Evolutionary conservation across 2,329 filamentous ascomycete genomes (phyloP).

Genomic region (Stagonosporopsis chrysanthemi): DNA sequence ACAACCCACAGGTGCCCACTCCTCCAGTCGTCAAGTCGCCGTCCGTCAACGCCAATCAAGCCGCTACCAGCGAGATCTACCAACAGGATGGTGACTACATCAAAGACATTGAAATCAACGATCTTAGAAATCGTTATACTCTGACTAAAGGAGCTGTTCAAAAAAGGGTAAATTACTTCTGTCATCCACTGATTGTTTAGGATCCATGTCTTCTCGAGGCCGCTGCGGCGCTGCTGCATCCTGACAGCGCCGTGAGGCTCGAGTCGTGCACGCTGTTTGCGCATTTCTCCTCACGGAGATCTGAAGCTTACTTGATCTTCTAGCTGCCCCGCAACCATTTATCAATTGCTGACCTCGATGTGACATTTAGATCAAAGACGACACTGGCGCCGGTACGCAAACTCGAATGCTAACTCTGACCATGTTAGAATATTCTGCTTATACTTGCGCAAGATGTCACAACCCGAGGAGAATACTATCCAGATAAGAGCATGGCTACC

Average conservation of each 20-base stretch:
- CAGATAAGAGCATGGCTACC: conserved; percentile 97
- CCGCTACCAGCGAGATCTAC: conserved; percentile 80
- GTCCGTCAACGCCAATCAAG: conserved; percentile 55
- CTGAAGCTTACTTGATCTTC: conserved; percentile 57
- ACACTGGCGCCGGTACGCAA: conserved; percentile 99
- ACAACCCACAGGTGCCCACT: conserved; percentile 52
- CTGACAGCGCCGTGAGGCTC: conserved; percentile 65
- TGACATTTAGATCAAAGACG: conserved; percentile 98
- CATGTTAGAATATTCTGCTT: conserved; percentile 64
- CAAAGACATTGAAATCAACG: conserved; percentile 98
- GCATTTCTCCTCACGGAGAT: conserved; percentile 48
- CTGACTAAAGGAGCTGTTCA: conserved; percentile 97
- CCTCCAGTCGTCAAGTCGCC: conserved; percentile 63
- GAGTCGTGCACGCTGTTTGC: conserved; percentile 41
- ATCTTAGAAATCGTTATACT: conserved; percentile 93
- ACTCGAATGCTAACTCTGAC: conserved; percentile 69
- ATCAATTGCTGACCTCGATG: conserved; percentile 90
- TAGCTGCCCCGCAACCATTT: conserved; percentile 65
- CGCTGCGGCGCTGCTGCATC: conserved; percentile 42
- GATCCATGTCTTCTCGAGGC: conserved; percentile 50
- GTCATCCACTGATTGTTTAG: conserved; percentile 70
- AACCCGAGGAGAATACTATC: conserved; percentile 93
- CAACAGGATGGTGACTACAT: conserved; percentile 97
- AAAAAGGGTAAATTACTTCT: conserved; percentile 96
- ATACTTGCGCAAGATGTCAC: conserved; percentile 90